phyloP scores from a whole-genome alignment of 805 yeast species.

The Candida nonsorbophila region DNA sequence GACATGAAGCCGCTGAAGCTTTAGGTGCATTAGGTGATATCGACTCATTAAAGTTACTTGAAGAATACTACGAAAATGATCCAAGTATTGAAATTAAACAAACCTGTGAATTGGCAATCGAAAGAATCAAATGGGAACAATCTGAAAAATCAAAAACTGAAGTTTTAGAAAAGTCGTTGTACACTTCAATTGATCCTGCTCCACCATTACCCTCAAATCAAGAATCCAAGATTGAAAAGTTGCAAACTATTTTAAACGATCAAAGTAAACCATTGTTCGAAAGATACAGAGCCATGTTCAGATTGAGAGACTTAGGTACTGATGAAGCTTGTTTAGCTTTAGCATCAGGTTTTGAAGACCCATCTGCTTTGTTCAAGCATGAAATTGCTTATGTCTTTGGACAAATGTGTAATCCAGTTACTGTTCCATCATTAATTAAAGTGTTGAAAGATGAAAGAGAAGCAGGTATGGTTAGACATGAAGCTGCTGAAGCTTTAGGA shows the following conservation, averaged over 20 bases:
- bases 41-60: slow-evolving; percentile 62
- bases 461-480: slow-evolving; percentile 99
- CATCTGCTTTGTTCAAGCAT: slow-evolving; percentile 92
- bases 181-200: slow-evolving; percentile 93
- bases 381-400: slow-evolving; percentile 99
- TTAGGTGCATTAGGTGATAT: slow-evolving; percentile 90
- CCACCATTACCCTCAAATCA: slow-evolving; percentile 79
- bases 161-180: slow-evolving; percentile 66
- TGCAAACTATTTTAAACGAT: slow-evolving; percentile 67
- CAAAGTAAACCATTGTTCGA: slow-evolving; percentile 77
- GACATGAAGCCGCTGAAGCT: slow-evolving; percentile 99
- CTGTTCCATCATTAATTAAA: slow-evolving; percentile 82
- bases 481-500: slow-evolving; percentile 98
- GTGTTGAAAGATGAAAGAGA: slow-evolving; percentile 72
- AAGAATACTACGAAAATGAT: slow-evolving; percentile 62
- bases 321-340: slow-evolving; percentile 90
- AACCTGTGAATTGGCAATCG: slow-evolving; percentile 96
- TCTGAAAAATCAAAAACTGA: slow-evolving; percentile 64
- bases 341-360: slow-evolving; percentile 84
- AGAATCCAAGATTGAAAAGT: slow-evolving; percentile 55
- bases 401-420: slow-evolving; percentile 88
- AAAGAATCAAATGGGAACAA: slow-evolving; percentile 88
- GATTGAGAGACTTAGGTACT: slow-evolving; percentile 90
- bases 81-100: slow-evolving; percentile 87
- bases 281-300: slow-evolving; percentile 97